phyloP scores from a whole-genome alignment of 225 moss, liverwort and hornwort genomes.

The Thuidium tamariscinum region DNA sequence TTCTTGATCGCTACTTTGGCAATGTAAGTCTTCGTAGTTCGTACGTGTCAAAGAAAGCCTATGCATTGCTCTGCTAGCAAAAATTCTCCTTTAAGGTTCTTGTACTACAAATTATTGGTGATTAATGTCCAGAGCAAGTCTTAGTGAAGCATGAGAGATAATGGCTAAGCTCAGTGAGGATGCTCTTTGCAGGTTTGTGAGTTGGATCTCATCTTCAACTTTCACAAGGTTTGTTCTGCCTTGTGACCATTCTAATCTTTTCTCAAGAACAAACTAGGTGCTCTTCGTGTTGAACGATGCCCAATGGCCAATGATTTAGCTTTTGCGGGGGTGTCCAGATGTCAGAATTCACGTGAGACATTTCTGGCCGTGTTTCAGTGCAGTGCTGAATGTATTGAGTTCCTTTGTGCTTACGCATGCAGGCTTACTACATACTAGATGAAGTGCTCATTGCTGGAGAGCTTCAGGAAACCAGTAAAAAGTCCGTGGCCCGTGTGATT shows the following conservation, averaged over 20 bases:
- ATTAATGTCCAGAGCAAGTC: background rate
- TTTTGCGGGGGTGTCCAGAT: background rate
- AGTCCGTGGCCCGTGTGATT: slow-evolving; percentile 96
- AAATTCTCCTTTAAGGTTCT: background rate
- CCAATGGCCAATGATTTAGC: background rate
- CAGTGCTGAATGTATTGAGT: background rate
- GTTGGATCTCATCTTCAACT: slow-evolving; percentile 96
- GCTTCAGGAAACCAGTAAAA: slow-evolving; percentile 97
- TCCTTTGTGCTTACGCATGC: background rate
- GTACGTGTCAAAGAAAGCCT: background rate
- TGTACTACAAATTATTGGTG: background rate
- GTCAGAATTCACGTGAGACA: background rate
- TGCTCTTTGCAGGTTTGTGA: slow-evolving; percentile 76
- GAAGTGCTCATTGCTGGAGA: slow-evolving; percentile 99
- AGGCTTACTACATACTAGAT: slow-evolving; percentile 97
- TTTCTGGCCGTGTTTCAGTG: background rate
- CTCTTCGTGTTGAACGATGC: background rate
- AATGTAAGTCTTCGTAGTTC: slow-evolving; percentile 53
- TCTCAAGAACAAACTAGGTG: background rate
- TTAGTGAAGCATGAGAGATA: background rate
- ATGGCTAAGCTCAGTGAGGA: background rate
- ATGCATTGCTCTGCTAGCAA: background rate
- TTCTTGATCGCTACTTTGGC: slow-evolving; percentile 96
- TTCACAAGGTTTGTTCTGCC: slow-evolving; percentile 69
- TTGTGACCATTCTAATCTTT: background rate